A percentile compares a stretch with the other conserved stretches of the same genome.
Evolutionary conservation across 257 asterid genomes (phyloP).

Genomic region (Gardenia jasminoides): DNA sequence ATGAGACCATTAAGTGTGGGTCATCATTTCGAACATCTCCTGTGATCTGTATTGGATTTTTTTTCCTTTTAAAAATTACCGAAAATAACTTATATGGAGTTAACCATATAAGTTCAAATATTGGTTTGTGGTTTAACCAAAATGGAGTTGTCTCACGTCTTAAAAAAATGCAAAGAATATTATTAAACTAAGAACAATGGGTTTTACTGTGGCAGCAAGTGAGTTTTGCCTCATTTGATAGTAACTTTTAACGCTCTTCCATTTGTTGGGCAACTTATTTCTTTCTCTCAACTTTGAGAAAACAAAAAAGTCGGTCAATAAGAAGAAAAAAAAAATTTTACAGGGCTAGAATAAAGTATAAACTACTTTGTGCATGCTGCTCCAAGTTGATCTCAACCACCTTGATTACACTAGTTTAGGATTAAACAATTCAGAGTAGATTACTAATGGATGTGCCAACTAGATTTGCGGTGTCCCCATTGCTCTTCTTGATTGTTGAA

Average conservation of each 20-base stretch:
- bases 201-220: background rate
- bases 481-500: background rate
- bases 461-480: conserved; percentile 9
- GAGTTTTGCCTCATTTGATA: conserved; percentile 2
- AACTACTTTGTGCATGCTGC: background rate
- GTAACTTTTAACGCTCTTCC: background rate
- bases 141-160: no score
- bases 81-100: no score
- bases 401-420: background rate
- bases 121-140: no score
- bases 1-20: no score
- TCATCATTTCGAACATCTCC: no score
- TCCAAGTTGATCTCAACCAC: conserved; percentile 2
- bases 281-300: background rate
- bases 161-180: no score
- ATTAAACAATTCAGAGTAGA: background rate
- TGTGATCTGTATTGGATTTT: no score
- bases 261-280: conserved; percentile 1
- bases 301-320: background rate
- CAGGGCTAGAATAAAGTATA: no score
- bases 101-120: no score
- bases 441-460: conserved; percentile 8
- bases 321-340: no score
- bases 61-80: no score
- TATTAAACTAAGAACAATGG: background rate